These are phyloP conservation scores for Globisporangium solare DNA, from an alignment of 352 stramenopile genomes.

Conservation along the genomic window DNA sequence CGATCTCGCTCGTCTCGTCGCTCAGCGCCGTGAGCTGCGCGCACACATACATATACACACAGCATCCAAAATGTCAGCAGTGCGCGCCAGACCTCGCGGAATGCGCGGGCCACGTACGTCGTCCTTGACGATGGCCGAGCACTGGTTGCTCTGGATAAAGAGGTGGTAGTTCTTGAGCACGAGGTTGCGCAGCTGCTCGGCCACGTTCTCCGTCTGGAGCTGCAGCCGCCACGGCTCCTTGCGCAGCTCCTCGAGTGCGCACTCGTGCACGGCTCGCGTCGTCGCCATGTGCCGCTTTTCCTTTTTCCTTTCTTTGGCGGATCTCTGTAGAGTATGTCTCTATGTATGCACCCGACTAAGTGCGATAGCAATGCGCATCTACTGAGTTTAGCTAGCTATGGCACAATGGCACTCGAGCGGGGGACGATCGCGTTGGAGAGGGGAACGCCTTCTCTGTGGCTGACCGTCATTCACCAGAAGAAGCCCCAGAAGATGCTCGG, in stretches of 20 bases:
- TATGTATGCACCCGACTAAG: too few species aligned
- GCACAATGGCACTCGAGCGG: too few species aligned
- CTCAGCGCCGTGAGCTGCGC: constrained; percentile 61
- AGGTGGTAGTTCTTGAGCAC: constrained; percentile 89
- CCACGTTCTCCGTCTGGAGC: constrained; percentile 73
- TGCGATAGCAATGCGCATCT: too few species aligned
- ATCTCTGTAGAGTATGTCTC: too few species aligned
- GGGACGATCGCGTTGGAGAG: too few species aligned
- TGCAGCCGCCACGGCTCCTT: constrained; percentile 83
- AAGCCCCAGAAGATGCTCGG: neutral
- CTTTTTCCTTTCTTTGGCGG: neutral
- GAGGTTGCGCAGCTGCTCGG: constrained; percentile 70
- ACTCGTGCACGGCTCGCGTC: constrained; percentile 30
- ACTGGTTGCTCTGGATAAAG: constrained; percentile 90
- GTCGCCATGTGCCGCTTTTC: constrained; percentile 4
- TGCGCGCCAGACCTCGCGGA: too few species aligned
- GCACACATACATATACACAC: constrained; percentile 7
- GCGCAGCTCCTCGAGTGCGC: constrained; percentile 78
- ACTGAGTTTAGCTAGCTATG: too few species aligned
- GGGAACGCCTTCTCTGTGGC: too few species aligned
- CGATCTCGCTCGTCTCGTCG: constrained; percentile 50
- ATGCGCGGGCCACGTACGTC: constrained; percentile 33
- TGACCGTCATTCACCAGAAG: too few species aligned
- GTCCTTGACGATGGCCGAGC: constrained; percentile 74
- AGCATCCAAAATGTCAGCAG: too few species aligned